Evolutionary conservation across 73 alveolate species (phyloP).

Genomic region (Paramecium caudatum): DNA sequence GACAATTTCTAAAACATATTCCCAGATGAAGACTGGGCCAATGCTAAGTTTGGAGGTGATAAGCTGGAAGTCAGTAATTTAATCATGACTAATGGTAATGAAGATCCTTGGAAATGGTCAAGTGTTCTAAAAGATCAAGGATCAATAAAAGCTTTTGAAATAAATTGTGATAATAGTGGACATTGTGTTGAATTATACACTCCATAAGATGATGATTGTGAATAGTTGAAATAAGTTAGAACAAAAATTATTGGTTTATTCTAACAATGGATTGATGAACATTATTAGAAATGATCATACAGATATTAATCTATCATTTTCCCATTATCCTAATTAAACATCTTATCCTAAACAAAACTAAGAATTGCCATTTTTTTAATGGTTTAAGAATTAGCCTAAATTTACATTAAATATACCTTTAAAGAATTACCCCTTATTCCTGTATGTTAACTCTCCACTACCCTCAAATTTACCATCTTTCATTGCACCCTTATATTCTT

Average conservation of each 20-base stretch:
- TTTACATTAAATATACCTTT: neutral
- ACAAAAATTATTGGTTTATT: slow-evolving; percentile 43
- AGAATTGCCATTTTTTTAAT: neutral
- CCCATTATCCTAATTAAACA: neutral
- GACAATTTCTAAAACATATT: neutral
- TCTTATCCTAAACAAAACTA: neutral
- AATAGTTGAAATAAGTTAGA: slow-evolving; percentile 78
- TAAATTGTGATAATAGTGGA: slow-evolving; percentile 86
- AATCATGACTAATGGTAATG: slow-evolving; percentile 83
- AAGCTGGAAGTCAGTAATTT: slow-evolving; percentile 78
- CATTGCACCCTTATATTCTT: neutral
- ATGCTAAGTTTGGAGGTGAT: slow-evolving; percentile 73
- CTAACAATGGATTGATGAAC: slow-evolving; percentile 69
- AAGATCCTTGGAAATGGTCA: slow-evolving; percentile 91
- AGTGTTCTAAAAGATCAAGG: slow-evolving; percentile 71
- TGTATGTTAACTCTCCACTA: neutral
- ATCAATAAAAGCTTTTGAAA: slow-evolving; percentile 72
- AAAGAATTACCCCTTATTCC: neutral
- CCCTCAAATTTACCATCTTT: neutral
- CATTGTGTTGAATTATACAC: slow-evolving; percentile 90
- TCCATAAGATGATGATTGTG: slow-evolving; percentile 82
- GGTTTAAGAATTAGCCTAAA: neutral
- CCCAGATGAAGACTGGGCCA: slow-evolving; percentile 79
- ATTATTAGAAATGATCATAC: slow-evolving; percentile 11
- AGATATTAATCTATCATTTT: neutral